Conservation (phyloP, 2,329 filamentous ascomycete species). For the Cryoendolithus antarcticus region DNA sequence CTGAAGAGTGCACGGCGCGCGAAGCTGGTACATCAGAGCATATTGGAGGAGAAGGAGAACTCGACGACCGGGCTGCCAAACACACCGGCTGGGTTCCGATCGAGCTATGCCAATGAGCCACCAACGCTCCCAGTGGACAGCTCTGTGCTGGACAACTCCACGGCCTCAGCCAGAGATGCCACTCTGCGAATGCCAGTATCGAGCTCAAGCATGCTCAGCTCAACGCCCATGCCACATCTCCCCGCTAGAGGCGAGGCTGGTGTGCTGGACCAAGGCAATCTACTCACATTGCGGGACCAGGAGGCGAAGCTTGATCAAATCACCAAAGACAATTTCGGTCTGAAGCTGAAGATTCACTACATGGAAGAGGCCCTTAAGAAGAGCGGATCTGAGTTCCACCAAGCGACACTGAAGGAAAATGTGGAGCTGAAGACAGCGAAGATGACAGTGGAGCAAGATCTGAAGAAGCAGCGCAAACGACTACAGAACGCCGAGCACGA, state of each 20-base stretch:
- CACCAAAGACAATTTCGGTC: constrained; percentile 94
- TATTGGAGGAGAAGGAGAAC: constrained; percentile 27
- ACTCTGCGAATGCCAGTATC: constrained; percentile 66
- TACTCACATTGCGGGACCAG: constrained; percentile 84
- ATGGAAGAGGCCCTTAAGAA: constrained; percentile 83
- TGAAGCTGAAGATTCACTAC: constrained; percentile 96
- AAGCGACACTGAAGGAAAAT: constrained; percentile 83
- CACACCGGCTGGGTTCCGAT: constrained; percentile 57
- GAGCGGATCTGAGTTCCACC: constrained; percentile 77
- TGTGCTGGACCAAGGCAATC: constrained; percentile 72
- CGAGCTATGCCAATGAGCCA: constrained; percentile 46
- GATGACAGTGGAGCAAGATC: constrained; percentile 76
- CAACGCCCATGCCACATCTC: constrained; percentile 66
- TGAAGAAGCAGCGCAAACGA: constrained; percentile 76
- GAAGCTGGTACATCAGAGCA: constrained; percentile 33
- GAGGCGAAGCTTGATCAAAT: constrained; percentile 88
- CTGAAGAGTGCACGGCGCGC: constrained; percentile 72
- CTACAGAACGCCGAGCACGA: constrained; percentile 73
- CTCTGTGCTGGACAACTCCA: constrained; percentile 53
- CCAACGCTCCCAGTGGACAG: constrained; percentile 67
- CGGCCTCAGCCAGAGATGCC: constrained; percentile 45
- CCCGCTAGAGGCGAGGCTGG: constrained; percentile 48
- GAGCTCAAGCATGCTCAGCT: constrained; percentile 62
- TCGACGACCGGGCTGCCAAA: constrained; percentile 34
- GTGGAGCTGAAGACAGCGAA: constrained; percentile 91